Conservation (phyloP, 805 yeast species). For the Kockiozyma suomiensis region DNA sequence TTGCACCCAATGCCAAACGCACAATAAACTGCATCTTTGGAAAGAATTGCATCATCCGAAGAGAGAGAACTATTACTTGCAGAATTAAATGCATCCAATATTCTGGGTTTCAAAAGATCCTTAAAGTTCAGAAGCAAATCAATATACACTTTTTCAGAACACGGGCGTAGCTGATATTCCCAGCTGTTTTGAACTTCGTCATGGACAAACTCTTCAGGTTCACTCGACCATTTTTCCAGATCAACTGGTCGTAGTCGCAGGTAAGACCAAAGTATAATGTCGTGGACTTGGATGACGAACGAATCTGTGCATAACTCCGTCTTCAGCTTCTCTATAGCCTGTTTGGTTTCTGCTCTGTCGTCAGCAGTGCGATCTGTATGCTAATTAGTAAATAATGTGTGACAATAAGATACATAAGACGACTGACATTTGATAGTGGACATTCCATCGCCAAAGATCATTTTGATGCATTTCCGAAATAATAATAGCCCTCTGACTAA, state of each 20-base stretch:
- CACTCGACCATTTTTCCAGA: constrained; percentile 76
- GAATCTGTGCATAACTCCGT: constrained; percentile 60
- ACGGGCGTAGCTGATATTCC: constrained; percentile 82
- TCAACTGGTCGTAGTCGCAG: constrained; percentile 73
- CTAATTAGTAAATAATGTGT: background rate
- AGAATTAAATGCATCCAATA: constrained; percentile 21
- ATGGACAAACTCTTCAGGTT: constrained; percentile 91
- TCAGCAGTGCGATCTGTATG: constrained; percentile 55
- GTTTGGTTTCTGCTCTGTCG: constrained; percentile 64
- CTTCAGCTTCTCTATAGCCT: constrained; percentile 57
- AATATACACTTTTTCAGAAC: constrained; percentile 83
- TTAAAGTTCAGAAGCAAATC: constrained; percentile 69
- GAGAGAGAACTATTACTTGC: constrained; percentile 2
- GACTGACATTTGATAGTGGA: constrained; percentile 45
- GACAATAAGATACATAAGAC: background rate
- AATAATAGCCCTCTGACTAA: constrained; percentile 62
- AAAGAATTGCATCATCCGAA: constrained; percentile 52
- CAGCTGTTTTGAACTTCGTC: constrained; percentile 76
- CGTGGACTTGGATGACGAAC: constrained; percentile 60
- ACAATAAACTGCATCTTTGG: constrained; percentile 77
- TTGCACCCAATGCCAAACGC: constrained; percentile 79
- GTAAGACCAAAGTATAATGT: constrained; percentile 71
- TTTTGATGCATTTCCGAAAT: constrained; percentile 63
- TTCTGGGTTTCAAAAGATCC: constrained; percentile 51
- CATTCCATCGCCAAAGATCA: constrained; percentile 68